A percentile compares a stretch with the other conserved stretches of the same genome.
These are phyloP conservation scores for Alectoria sarmentosa DNA, from an alignment of 495 filamentous ascomycete species.

Conservation along the genomic window DNA sequence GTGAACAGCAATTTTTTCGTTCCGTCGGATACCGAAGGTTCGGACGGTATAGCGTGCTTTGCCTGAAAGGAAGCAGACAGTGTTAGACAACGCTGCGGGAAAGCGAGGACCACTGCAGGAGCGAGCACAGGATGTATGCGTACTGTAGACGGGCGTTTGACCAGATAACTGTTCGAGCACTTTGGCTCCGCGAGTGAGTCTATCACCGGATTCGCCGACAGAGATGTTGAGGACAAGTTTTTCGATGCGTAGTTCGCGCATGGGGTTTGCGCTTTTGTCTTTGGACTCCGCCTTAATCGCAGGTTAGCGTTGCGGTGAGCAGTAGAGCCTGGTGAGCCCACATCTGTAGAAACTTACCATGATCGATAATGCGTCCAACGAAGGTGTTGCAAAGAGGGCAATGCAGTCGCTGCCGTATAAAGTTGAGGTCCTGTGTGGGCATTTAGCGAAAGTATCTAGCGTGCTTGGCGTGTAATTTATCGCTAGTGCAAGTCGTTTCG, in stretches of 20 bases:
- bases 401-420: slow-evolving; percentile 5
- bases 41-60: slow-evolving; percentile 99
- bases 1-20: slow-evolving; percentile 99
- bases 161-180: slow-evolving; percentile 98
- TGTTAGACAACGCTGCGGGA: not conserved
- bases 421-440: slow-evolving; percentile 14
- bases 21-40: slow-evolving; percentile 99
- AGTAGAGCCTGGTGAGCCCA: too few species aligned
- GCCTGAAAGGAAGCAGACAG: slow-evolving; percentile 43
- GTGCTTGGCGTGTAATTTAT: slow-evolving; percentile 20
- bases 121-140: slow-evolving; percentile 18
- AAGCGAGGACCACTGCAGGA: not conserved
- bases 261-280: slow-evolving; percentile 89
- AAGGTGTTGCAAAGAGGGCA: not conserved
- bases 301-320: not conserved
- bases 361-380: not conserved
- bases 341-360: slow-evolving; percentile 8
- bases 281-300: slow-evolving; percentile 33
- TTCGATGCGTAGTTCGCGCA: slow-evolving; percentile 99
- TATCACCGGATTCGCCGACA: slow-evolving; percentile 99
- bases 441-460: slow-evolving; percentile 20
- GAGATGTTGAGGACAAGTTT: slow-evolving; percentile 99
- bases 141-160: slow-evolving; percentile 99
- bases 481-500: not conserved
- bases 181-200: slow-evolving; percentile 98